Conservation (phyloP, 2,329 filamentous ascomycete genomes). For the Aspergillus awamori region DNA sequence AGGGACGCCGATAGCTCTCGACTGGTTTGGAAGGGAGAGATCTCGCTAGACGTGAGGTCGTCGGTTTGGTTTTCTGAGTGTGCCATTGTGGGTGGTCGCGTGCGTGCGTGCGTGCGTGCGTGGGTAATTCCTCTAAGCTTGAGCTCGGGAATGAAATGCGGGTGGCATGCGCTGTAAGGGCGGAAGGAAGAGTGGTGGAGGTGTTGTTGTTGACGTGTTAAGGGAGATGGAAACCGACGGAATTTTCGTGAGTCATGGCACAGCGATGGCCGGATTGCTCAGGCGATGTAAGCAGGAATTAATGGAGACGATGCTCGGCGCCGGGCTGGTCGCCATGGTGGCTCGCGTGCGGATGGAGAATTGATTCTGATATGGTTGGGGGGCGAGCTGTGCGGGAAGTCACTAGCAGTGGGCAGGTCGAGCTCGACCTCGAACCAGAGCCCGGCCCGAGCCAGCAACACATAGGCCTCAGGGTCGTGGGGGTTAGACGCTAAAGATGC, state of each 20-base stretch:
- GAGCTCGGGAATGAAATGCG: not conserved
- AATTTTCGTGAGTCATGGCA: not conserved
- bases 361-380: not conserved
- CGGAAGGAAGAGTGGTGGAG: not conserved
- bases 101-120: not conserved
- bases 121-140: not conserved
- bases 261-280: not conserved
- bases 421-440: no score
- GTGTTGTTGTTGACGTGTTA: not conserved
- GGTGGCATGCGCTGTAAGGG: not conserved
- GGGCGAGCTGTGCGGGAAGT: not conserved
- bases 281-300: not conserved
- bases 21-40: conserved; percentile 15
- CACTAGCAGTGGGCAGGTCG: not conserved
- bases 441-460: no score
- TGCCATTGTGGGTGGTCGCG: not conserved
- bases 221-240: not conserved
- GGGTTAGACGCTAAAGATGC: no score
- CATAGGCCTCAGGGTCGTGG: no score
- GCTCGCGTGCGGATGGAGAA: no score
- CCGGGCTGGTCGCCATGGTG: not conserved
- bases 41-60: not conserved
- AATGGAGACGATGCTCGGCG: not conserved
- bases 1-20: conserved; percentile 35
- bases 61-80: not conserved